A percentile compares a stretch with the other conserved stretches of the same genome.
phyloP scores from a whole-genome alignment of 805 yeast species.

The Metschnikowia hibisci region DNA sequence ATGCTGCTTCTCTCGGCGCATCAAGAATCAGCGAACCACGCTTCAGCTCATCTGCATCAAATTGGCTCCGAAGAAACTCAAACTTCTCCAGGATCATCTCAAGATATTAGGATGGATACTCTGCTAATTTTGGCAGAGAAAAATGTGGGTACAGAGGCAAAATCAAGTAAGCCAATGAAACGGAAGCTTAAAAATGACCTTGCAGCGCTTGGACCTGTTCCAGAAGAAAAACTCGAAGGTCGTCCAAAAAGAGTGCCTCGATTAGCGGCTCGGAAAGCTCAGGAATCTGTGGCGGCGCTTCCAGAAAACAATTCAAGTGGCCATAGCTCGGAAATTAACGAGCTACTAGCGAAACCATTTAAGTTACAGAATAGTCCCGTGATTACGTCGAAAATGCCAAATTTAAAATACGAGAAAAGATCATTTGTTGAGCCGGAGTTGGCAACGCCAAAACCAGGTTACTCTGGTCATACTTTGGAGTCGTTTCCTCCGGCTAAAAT shows the following conservation, averaged over 20 bases:
- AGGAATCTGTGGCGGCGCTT: constrained; percentile 2
- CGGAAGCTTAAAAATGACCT: constrained; percentile 1
- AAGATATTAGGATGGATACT: background rate
- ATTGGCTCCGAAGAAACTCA: no score
- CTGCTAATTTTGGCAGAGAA: background rate
- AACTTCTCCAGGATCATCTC: background rate
- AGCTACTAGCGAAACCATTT: background rate
- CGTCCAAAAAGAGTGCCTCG: constrained; percentile 1
- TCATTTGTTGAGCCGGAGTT: constrained; percentile 56
- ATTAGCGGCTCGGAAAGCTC: constrained; percentile 1
- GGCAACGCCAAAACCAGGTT: constrained; percentile 52
- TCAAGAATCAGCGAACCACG: background rate
- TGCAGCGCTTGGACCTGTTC: background rate
- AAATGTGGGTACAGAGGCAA: background rate
- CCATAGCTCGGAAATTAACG: no score
- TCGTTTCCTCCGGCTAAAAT: constrained; percentile 60
- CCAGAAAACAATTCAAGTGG: background rate
- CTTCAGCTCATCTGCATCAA: no score
- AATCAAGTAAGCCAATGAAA: background rate
- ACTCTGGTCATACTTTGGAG: constrained; percentile 72
- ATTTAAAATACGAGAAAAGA: constrained; percentile 1
- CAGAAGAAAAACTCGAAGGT: background rate
- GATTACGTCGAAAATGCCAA: constrained; percentile 7
- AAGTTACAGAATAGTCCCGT: constrained; percentile 11
- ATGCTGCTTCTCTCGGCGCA: background rate